Percentiles rank a stretch among this genome's conserved stretches.
These are phyloP conservation scores for Aspergillus terreus DNA, from an alignment of 2,329 filamentous ascomycete genomes.

Conservation along the genomic window DNA sequence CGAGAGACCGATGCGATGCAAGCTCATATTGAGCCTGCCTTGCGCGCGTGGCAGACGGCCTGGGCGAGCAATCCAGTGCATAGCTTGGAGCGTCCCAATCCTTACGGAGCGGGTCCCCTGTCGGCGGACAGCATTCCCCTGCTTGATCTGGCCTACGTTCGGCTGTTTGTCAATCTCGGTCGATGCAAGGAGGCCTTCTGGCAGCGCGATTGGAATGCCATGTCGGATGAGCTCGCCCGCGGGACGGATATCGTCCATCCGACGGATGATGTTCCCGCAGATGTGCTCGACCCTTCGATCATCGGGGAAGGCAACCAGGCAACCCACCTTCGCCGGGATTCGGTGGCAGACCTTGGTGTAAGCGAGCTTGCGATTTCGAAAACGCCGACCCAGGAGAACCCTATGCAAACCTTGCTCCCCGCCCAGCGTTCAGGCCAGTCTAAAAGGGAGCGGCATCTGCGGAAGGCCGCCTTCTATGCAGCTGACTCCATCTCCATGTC, in stretches of 20 bases:
- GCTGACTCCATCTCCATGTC: slow-evolving; percentile 87
- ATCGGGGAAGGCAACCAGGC: slow-evolving; percentile 11
- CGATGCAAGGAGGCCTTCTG: slow-evolving; percentile 90
- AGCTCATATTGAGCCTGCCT: slow-evolving; percentile 84
- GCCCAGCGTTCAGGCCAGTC: slow-evolving; percentile 44
- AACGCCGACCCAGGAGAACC: slow-evolving; percentile 33
- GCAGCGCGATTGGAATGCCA: slow-evolving; percentile 87
- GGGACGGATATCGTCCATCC: slow-evolving; percentile 73
- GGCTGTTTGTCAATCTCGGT: slow-evolving; percentile 89
- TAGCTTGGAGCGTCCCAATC: slow-evolving; percentile 78
- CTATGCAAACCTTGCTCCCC: slow-evolving; percentile 25
- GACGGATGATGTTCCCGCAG: slow-evolving; percentile 47
- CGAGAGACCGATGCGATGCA: slow-evolving; percentile 96
- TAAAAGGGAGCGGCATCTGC: slow-evolving; percentile 78
- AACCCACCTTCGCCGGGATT: slow-evolving; percentile 27
- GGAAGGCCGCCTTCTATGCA: slow-evolving; percentile 93
- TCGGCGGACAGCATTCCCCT: slow-evolving; percentile 89
- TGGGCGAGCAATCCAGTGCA: slow-evolving; percentile 86
- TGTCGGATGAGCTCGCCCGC: slow-evolving; percentile 80
- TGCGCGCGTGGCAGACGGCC: slow-evolving; percentile 90
- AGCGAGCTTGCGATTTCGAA: slow-evolving; percentile 34
- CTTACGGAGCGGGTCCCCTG: slow-evolving; percentile 74
- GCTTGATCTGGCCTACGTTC: slow-evolving; percentile 85
- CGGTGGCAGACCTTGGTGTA: slow-evolving; percentile 34
- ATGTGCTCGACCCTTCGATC: slow-evolving; percentile 28